These are phyloP conservation scores for Aspergillus fumigatus DNA, from an alignment of 2,329 filamentous ascomycete genomes.

Conservation along the genomic window DNA sequence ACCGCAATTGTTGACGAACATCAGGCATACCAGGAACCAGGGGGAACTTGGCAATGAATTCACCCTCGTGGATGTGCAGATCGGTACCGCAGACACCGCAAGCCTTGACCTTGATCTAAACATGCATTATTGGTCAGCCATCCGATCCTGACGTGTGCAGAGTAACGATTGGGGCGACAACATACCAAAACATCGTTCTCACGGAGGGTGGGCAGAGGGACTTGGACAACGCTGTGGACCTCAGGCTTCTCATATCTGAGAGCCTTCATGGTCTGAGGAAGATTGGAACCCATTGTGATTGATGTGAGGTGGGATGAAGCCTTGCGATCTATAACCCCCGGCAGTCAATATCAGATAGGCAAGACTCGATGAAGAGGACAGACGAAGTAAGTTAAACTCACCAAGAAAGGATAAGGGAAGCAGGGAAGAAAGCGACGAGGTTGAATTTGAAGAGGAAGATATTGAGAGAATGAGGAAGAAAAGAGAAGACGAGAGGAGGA, in stretches of 20 bases:
- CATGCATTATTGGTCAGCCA: not conserved
- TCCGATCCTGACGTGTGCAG: not conserved
- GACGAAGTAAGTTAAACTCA: not conserved
- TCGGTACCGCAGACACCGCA: conserved; percentile 60
- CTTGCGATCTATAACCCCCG: not conserved
- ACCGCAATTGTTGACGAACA: not conserved
- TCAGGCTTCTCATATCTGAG: conserved; percentile 61
- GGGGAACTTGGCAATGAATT: conserved; percentile 62
- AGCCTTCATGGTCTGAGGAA: conserved; percentile 58
- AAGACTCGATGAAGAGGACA: not conserved
- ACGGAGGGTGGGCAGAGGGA: conserved; percentile 58
- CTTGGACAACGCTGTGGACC: conserved; percentile 56
- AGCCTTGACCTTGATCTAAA: conserved; percentile 62
- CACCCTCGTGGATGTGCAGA: conserved; percentile 57
- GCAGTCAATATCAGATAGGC: not conserved
- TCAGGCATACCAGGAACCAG: conserved; percentile 49
- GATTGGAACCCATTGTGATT: conserved; percentile 31
- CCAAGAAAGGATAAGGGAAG: not conserved
- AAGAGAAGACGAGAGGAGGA: conserved; percentile 1
- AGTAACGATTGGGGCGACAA: not conserved
- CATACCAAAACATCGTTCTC: conserved; percentile 55
- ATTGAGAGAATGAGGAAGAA: conserved; percentile 1
- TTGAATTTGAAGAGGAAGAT: not conserved
- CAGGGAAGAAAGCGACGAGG: not conserved
- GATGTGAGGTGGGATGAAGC: not conserved